A percentile compares a stretch with the other conserved stretches of the same genome.
phyloP scores from a whole-genome alignment of 2,329 filamentous ascomycete genomes.

The Aureobasidium sp. region DNA sequence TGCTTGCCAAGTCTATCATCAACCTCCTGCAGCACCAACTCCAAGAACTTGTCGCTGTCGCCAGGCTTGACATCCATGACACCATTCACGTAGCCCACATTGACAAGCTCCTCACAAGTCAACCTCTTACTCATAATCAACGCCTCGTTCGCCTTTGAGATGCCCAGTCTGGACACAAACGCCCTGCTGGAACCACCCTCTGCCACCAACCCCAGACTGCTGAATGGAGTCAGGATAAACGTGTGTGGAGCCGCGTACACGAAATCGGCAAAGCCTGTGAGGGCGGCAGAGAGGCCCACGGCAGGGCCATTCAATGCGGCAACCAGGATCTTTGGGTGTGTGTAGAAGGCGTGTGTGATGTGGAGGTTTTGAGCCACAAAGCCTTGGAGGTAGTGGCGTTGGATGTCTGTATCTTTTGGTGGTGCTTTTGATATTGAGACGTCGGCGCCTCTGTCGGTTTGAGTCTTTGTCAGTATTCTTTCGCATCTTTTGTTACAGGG shows the following conservation, averaged over 20 bases:
- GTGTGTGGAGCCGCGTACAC: constrained; percentile 75
- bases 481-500: neutral
- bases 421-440: constrained; percentile 50
- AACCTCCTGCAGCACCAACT: constrained; percentile 67
- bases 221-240: constrained; percentile 87
- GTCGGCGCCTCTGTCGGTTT: constrained; percentile 61
- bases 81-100: constrained; percentile 77
- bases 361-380: constrained; percentile 86
- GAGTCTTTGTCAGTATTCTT: neutral
- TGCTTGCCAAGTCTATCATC: constrained; percentile 73
- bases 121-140: constrained; percentile 84
- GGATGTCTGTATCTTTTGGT: constrained; percentile 31
- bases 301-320: constrained; percentile 87
- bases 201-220: constrained; percentile 77
- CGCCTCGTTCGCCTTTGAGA: constrained; percentile 80
- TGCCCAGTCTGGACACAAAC: constrained; percentile 72
- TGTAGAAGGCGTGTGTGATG: constrained; percentile 82
- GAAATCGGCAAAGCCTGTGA: constrained; percentile 81
- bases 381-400: constrained; percentile 54
- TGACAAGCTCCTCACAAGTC: constrained; percentile 61
- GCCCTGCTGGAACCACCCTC: constrained; percentile 76
- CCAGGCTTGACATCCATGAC: constrained; percentile 55
- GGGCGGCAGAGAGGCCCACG: constrained; percentile 76
- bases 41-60: constrained; percentile 62
- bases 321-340: constrained; percentile 88